These are phyloP conservation scores for Rossbeevera mucosa DNA, from an alignment of 768 basidiomycete genomes.

Conservation along the genomic window DNA sequence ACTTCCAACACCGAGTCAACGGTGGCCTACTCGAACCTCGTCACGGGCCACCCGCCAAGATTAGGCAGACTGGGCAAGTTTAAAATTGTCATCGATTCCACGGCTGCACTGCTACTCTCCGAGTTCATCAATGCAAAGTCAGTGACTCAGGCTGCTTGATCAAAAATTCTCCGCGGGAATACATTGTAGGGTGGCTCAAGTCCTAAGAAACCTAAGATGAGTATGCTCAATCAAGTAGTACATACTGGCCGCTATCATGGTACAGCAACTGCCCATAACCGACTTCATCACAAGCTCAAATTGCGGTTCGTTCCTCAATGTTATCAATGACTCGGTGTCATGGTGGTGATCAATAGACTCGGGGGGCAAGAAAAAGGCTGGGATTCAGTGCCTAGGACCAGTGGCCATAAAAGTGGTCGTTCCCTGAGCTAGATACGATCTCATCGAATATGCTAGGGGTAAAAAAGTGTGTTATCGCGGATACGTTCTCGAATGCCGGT, in stretches of 20 bases:
- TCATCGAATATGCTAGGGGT: not conserved
- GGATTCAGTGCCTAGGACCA: not conserved
- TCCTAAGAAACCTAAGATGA: not conserved
- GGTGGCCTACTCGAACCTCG: constrained; percentile 1
- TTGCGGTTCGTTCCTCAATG: not conserved
- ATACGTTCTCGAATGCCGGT: not conserved
- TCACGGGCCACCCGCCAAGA: not conserved
- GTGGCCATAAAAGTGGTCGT: not conserved
- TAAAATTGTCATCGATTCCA: not conserved
- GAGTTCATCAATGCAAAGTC: not conserved
- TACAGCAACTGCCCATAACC: not conserved
- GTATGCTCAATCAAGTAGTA: not conserved
- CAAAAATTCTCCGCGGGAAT: not conserved
- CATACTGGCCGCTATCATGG: not conserved
- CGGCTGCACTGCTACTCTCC: not conserved
- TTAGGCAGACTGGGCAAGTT: not conserved
- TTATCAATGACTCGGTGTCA: not conserved
- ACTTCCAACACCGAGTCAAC: not conserved
- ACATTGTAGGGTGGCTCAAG: too few species aligned
- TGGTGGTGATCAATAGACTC: not conserved
- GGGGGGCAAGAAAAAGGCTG: not conserved
- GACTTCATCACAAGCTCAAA: not conserved
- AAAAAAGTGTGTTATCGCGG: not conserved
- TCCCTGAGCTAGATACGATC: not conserved
- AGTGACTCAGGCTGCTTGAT: too few species aligned